Evolutionary conservation across 257 asterid genomes (phyloP).

Genomic region (Sherardia arvensis): DNA sequence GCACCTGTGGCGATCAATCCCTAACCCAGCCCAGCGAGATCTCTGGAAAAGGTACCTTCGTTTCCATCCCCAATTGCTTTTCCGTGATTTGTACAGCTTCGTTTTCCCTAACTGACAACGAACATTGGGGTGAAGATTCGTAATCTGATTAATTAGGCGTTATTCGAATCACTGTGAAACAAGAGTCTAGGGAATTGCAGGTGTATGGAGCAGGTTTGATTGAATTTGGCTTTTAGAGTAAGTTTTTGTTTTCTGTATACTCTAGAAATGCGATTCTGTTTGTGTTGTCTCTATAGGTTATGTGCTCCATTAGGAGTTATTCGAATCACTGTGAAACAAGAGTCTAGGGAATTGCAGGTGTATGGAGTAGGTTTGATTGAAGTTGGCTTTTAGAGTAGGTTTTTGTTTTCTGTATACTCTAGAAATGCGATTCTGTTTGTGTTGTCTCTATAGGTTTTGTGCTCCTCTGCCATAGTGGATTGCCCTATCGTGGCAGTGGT

Average conservation of each 20-base stretch:
- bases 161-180: not conserved
- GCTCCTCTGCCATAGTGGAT: not conserved
- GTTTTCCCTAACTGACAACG: not conserved
- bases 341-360: not conserved
- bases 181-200: not conserved
- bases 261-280: too few relatives aligned
- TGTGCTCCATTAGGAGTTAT: not conserved
- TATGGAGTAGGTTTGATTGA: not conserved
- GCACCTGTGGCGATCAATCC: slow-evolving; percentile 81
- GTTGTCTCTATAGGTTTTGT: not conserved
- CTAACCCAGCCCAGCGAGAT: slow-evolving; percentile 85
- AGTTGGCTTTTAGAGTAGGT: not conserved
- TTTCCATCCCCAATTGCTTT: not conserved
- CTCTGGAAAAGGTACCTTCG: slow-evolving; percentile 78
- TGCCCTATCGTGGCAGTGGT: not conserved
- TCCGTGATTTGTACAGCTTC: not conserved
- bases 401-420: not conserved
- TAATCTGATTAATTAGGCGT: not conserved
- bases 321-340: not conserved
- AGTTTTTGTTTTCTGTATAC: not conserved
- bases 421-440: too few relatives aligned
- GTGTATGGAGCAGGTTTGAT: not conserved
- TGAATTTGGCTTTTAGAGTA: not conserved
- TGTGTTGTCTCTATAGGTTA: not conserved
- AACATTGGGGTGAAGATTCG: not conserved